These are phyloP conservation scores for Adenanthera pavonina DNA, from an alignment of 306 rosid genomes.

Conservation along the genomic window DNA sequence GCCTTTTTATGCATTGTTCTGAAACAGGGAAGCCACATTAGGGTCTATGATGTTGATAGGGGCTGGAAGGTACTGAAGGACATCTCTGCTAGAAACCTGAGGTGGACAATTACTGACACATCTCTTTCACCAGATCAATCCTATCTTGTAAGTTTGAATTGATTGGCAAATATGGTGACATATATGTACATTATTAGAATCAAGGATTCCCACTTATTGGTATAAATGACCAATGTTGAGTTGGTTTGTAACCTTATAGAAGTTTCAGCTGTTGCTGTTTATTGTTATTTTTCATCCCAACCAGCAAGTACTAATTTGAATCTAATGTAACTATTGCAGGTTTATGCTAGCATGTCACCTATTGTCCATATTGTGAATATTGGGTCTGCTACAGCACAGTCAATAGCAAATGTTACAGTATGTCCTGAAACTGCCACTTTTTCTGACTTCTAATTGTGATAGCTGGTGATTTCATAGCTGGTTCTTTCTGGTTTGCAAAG, in stretches of 20 bases:
- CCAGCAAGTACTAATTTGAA: slow-evolving; percentile 23
- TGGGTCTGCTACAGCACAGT: slow-evolving; percentile 68
- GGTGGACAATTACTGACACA: slow-evolving; percentile 95
- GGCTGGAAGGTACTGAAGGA: slow-evolving; percentile 88
- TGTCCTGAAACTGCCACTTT: slow-evolving; percentile 32
- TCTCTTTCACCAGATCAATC: slow-evolving; percentile 83
- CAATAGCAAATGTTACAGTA: slow-evolving; percentile 83
- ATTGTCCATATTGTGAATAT: slow-evolving; percentile 71
- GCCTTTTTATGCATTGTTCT: slow-evolving; percentile 33
- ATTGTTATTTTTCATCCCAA: slow-evolving; percentile 18
- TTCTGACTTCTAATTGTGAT: slow-evolving; percentile 23
- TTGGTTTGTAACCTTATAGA: slow-evolving; percentile 17
- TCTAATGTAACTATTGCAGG: slow-evolving; percentile 60
- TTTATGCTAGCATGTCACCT: slow-evolving; percentile 94
- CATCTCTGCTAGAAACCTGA: slow-evolving; percentile 75
- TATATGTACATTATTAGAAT: slow-evolving; percentile 30
- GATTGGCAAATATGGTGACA: background rate
- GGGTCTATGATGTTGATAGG: slow-evolving; percentile 79
- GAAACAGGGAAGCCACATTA: slow-evolving; percentile 79
- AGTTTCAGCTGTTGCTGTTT: slow-evolving; percentile 22
- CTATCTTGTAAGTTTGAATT: slow-evolving; percentile 72
- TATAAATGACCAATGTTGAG: slow-evolving; percentile 26
- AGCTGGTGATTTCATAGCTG: background rate
- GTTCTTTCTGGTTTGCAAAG: slow-evolving; percentile 6
- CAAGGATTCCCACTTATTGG: slow-evolving; percentile 12